Evolutionary conservation across 2,329 filamentous ascomycete genomes (phyloP).

Genomic region (Fusarium virguliforme): DNA sequence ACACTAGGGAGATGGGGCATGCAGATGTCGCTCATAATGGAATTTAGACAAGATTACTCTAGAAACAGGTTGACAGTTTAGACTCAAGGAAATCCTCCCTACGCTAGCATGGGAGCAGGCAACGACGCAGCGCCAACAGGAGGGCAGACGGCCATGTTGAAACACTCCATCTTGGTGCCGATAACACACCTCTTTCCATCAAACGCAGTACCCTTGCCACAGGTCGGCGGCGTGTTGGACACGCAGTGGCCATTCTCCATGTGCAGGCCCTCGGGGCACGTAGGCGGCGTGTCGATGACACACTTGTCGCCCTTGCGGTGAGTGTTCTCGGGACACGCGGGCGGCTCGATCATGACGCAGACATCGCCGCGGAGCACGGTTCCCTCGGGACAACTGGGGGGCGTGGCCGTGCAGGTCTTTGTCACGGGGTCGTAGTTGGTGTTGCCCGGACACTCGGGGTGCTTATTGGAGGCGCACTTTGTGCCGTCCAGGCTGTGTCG

Average conservation of each 20-base stretch:
- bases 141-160: background rate
- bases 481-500: constrained; percentile 3
- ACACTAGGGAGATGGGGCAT: too few species aligned
- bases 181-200: constrained; percentile 12
- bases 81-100: background rate
- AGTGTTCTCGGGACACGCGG: background rate
- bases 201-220: constrained; percentile 4
- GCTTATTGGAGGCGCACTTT: constrained; percentile 7
- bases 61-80: background rate
- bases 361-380: background rate
- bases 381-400: background rate
- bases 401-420: background rate
- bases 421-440: constrained; percentile 3
- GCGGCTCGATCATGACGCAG: background rate
- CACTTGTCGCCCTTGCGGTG: constrained; percentile 2
- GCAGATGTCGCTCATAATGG: too few species aligned
- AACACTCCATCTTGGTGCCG: constrained; percentile 12
- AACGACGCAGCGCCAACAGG: background rate
- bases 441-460: background rate
- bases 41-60: too few species aligned
- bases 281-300: background rate
- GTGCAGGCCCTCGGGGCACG: background rate
- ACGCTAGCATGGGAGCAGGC: background rate
- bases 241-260: constrained; percentile 1
- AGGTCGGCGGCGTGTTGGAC: background rate